Conservation (phyloP, 805 yeast species). For the Pichia thaimueangensis region DNA sequence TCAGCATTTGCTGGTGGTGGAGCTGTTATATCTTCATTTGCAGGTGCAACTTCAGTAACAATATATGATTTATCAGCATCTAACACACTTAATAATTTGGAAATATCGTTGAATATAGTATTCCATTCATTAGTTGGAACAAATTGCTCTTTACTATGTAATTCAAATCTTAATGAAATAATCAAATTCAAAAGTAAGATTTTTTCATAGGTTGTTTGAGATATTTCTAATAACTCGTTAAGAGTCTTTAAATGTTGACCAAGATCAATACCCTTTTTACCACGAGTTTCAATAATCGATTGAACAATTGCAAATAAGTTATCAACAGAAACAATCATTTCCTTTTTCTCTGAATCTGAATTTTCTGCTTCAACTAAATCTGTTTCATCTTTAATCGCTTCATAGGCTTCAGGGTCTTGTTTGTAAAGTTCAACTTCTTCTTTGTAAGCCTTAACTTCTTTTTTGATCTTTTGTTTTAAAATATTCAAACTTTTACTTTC, state of each 20-base stretch:
- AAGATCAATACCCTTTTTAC: constrained; percentile 89
- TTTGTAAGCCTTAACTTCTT: constrained; percentile 65
- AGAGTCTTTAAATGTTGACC: constrained; percentile 67
- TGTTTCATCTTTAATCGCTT: constrained; percentile 33
- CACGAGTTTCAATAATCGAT: constrained; percentile 79
- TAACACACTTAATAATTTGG: constrained; percentile 56
- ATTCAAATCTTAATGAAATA: constrained; percentile 84
- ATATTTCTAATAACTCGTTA: constrained; percentile 52
- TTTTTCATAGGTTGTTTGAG: constrained; percentile 60
- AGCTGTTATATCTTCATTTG: constrained; percentile 64
- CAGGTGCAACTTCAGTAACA: constrained; percentile 67
- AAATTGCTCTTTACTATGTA: constrained; percentile 55
- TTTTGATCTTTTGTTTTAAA: constrained; percentile 80
- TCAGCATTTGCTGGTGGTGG: constrained; percentile 59
- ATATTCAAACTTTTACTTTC: constrained; percentile 84
- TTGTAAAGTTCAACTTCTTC: constrained; percentile 52
- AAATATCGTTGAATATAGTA: constrained; percentile 55
- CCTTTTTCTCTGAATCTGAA: constrained; percentile 16
- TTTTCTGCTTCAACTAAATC: constrained; percentile 1
- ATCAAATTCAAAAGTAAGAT: constrained; percentile 74
- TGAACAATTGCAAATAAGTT: constrained; percentile 64
- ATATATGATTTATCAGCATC: constrained; percentile 58
- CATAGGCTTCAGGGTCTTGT: constrained; percentile 70
- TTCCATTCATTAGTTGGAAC: constrained; percentile 84
- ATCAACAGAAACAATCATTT: constrained; percentile 27